These are phyloP conservation scores for Candida sonorensis DNA, from an alignment of 805 yeast species.

Conservation along the genomic window DNA sequence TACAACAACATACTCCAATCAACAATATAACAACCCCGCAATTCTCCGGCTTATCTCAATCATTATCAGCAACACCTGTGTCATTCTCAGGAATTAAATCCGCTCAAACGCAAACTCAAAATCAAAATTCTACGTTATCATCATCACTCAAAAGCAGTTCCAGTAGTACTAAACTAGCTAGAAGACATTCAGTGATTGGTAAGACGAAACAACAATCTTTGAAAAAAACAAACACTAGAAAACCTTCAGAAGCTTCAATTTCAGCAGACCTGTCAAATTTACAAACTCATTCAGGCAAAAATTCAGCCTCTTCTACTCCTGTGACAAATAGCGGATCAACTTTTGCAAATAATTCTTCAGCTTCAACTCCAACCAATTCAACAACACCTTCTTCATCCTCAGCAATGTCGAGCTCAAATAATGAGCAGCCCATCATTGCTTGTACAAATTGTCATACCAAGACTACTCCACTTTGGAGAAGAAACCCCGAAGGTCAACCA, in stretches of 20 bases:
- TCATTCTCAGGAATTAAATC: background rate
- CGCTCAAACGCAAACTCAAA: background rate
- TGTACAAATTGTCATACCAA: constrained; percentile 90
- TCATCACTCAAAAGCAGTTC: constrained; percentile 1
- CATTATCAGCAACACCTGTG: background rate
- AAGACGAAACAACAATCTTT: constrained; percentile 11
- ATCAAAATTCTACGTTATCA: background rate
- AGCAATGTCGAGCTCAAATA: constrained; percentile 9
- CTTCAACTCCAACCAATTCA: constrained; percentile 7
- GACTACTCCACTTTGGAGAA: constrained; percentile 93
- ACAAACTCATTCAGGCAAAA: background rate
- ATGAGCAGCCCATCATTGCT: constrained; percentile 16
- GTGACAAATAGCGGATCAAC: too few species aligned
- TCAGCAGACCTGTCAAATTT: background rate
- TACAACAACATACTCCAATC: background rate
- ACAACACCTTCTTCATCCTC: constrained; percentile 3
- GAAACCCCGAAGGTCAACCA: constrained; percentile 88
- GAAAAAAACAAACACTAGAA: constrained; percentile 3
- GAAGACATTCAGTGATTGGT: constrained; percentile 13
- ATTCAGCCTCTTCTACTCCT: constrained; percentile 7
- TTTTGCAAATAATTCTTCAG: background rate
- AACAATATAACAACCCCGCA: too few species aligned
- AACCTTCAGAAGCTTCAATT: constrained; percentile 3
- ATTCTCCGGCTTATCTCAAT: background rate
- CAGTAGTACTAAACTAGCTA: constrained; percentile 6